Base-by-base conservation (phyloP, 2,329 filamentous ascomycete genomes). In the Sporothrix euskadiensis region DNA sequence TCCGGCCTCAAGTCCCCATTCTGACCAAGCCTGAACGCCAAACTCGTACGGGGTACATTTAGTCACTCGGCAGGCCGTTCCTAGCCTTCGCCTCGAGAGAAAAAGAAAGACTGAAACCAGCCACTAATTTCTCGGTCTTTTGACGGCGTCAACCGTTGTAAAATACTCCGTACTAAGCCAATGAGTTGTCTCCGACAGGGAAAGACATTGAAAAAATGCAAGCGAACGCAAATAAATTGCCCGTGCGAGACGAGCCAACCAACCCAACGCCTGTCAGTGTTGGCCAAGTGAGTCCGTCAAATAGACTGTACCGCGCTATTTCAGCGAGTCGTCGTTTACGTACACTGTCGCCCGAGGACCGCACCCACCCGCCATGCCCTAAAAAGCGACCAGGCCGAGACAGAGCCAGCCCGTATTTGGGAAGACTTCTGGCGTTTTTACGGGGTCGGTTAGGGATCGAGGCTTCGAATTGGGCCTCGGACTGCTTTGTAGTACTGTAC, bases 401-500 rank as follows among this genome's bases (percentile, higher is more conserved):
- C 44, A 10, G 52, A 12, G 52, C 56, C 56, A 59, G 56, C 56
- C 56, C 56, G n/a, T 59, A 19, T 59, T 16, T 59, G 56, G 56
- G 22, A 59, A 59, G 56, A 30, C 56, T 35, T 16, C 56, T 59
- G 56, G 56, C 56, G 56, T 57, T 35, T 59, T 59, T 59, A 32
- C 30, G 30, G 26, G 30, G 5, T 59, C 56, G 56, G 30, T 59
- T 59, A 56, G 22, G 22, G 52, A 56, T 14, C 9, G 32, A 6
- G 16, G 30, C 10, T 19, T 59, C 32, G 12, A 30, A 32, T 35
- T 35, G 30, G 56, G 6, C 56, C 56, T 59, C 56, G 14, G 30
- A 59, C 56, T 57, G 12, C 30, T 8, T 9, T 57, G 26, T 9
- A 57, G 52, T 22, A 10, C 22, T n/a, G 16, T 52, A 35, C 35